Conservation (phyloP, 1,284 basidiomycete genomes). For the Gymnopus androsaceus region DNA sequence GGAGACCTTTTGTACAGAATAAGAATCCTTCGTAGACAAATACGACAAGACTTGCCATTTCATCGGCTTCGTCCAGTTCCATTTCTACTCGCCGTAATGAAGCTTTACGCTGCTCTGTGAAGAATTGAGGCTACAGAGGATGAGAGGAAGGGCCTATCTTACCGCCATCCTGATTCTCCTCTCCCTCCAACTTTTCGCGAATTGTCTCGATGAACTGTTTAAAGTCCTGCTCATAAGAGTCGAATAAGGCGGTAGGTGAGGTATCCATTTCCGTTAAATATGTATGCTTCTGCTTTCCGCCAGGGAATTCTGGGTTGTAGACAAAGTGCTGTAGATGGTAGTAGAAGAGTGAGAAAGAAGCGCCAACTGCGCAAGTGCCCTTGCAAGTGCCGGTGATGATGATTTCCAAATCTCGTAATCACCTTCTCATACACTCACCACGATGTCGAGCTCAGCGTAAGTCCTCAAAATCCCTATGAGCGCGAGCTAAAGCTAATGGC, state of each 20-base stretch:
- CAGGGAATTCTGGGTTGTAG: conserved; percentile 17
- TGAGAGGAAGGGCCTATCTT: conserved; percentile 24
- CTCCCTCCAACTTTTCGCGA: conserved; percentile 66
- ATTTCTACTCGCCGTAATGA: conserved; percentile 86
- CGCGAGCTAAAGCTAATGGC: not conserved
- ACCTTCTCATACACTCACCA: conserved; percentile 18
- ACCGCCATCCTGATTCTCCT: conserved; percentile 62
- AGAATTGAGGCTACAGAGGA: conserved; percentile 6
- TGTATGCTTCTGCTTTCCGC: conserved; percentile 25
- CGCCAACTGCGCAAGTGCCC: conserved; percentile 5
- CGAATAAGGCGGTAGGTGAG: conserved; percentile 77
- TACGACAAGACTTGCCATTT: conserved; percentile 67
- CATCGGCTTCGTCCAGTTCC: conserved; percentile 97
- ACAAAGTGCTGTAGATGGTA: conserved; percentile 18
- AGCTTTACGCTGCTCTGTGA: conserved; percentile 80
- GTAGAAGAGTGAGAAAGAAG: conserved; percentile 22
- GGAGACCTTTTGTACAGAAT: conserved; percentile 66
- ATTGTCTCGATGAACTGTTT: conserved; percentile 71
- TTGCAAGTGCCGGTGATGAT: not conserved
- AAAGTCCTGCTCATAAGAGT: conserved; percentile 83
- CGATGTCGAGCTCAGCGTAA: conserved; percentile 47
- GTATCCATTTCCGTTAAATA: conserved; percentile 58
- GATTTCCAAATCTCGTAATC: not conserved
- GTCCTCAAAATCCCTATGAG: no score
- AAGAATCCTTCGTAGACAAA: not conserved